Conservation (phyloP, 164 flowering plant genomes). For the Piper betle region DNA sequence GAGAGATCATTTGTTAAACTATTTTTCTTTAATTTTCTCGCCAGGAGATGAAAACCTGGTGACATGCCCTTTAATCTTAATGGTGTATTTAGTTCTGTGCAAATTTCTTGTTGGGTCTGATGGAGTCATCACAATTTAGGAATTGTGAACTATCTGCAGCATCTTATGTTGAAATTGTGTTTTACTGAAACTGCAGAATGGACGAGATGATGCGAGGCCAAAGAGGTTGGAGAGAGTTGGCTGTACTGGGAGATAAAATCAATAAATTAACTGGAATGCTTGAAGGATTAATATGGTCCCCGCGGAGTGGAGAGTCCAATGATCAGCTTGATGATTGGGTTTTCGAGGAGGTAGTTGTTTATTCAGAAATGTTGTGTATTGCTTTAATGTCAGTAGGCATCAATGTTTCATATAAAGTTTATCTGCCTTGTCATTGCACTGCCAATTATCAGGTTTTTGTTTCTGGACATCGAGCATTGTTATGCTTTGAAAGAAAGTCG, state of each 20-base stretch:
- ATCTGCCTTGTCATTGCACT: too few relatives aligned
- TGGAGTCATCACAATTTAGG: neutral
- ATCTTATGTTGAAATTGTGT: neutral
- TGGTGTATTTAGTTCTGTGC: too few relatives aligned
- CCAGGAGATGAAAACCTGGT: too few relatives aligned
- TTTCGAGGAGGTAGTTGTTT: constrained; percentile 67
- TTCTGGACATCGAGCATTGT: too few relatives aligned
- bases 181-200: constrained; percentile 51
- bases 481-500: too few relatives aligned
- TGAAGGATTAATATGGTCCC: constrained; percentile 97
- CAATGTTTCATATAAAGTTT: neutral
- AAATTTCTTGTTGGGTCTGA: neutral
- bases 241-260: constrained; percentile 83
- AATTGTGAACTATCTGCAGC: neutral
- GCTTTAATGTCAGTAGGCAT: neutral
- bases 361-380: too few relatives aligned
- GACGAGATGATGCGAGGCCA: constrained; percentile 99
- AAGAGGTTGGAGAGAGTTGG: constrained; percentile 98
- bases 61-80: too few relatives aligned
- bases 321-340: constrained; percentile 76
- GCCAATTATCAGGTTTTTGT: too few relatives aligned
- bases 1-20: neutral
- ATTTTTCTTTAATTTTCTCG: neutral
- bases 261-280: constrained; percentile 96
- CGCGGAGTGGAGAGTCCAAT: constrained; percentile 50